Evolutionary conservation across 305 asterid genomes (phyloP).

Genomic region (Fraxinus baroniana): DNA sequence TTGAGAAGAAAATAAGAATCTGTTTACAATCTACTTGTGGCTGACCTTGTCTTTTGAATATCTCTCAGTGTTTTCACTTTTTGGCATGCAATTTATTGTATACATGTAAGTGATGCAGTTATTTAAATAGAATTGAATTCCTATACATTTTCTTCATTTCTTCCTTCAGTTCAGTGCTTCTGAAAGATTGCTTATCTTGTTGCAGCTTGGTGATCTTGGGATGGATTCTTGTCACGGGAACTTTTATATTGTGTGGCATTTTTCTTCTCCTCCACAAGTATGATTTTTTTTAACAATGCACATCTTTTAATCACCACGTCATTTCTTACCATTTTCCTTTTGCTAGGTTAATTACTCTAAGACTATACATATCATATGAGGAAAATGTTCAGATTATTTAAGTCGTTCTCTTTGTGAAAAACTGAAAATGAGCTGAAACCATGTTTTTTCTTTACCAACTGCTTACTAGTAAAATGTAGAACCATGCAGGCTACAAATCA

Average conservation of each 20-base stretch:
- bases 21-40: neutral
- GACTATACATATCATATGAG: neutral
- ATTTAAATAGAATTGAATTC: neutral
- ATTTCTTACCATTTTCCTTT: neutral
- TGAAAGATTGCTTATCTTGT: conserved; percentile 11
- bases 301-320: neutral
- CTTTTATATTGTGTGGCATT: conserved; percentile 77
- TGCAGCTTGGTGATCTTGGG: conserved; percentile 80
- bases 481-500: no score
- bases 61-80: conserved; percentile 67
- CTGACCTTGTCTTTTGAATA: conserved; percentile 2
- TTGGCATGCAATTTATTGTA: conserved; percentile 73
- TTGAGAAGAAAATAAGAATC: neutral
- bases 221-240: conserved; percentile 85
- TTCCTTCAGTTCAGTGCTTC: neutral
- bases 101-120: conserved; percentile 62
- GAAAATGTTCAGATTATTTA: neutral
- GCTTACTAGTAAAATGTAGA: neutral
- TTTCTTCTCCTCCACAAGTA: conserved; percentile 92
- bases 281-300: conserved; percentile 15
- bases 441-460: neutral
- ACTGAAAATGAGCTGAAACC: neutral
- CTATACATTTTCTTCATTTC: conserved; percentile 1
- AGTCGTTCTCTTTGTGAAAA: neutral
- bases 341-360: neutral